phyloP scores from a whole-genome alignment of 805 yeast genomes.

The Henningerozyma blattae region DNA sequence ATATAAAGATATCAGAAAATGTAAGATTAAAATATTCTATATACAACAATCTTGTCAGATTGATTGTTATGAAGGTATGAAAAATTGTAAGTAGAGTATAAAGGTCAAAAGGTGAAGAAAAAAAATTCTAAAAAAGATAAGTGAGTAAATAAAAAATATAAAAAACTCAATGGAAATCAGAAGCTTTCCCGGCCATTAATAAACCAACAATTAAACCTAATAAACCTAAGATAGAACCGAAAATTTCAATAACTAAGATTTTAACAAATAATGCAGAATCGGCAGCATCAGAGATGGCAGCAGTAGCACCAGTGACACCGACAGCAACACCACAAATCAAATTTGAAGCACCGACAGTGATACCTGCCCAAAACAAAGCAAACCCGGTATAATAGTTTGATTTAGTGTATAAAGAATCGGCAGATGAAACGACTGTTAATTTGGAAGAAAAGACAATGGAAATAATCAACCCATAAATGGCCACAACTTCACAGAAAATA shows the following conservation, averaged over 20 bases:
- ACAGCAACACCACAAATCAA: conserved; percentile 95
- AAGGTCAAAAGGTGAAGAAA: too few relatives aligned
- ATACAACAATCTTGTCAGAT: too few relatives aligned
- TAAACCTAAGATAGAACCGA: conserved; percentile 90
- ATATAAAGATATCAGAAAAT: too few relatives aligned
- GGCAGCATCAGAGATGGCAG: conserved; percentile 96
- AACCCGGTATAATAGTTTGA: conserved; percentile 90
- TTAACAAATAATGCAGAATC: conserved; percentile 91
- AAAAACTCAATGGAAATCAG: conserved; percentile 58
- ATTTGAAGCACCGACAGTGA: conserved; percentile 89
- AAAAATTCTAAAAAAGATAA: too few relatives aligned
- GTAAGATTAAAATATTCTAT: too few relatives aligned
- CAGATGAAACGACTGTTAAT: conserved; percentile 47
- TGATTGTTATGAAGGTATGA: too few relatives aligned
- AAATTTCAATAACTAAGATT: conserved; percentile 92
- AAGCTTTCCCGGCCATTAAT: conserved; percentile 93
- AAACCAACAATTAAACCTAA: conserved; percentile 95
- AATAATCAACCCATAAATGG: conserved; percentile 94
- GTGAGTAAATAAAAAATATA: too few relatives aligned
- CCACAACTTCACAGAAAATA: conserved; percentile 98
- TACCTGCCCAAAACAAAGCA: conserved; percentile 95
- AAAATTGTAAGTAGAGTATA: too few relatives aligned
- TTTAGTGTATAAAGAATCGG: conserved; percentile 54
- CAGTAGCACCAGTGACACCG: conserved; percentile 97
- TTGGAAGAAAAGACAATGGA: conserved; percentile 94